Evolutionary conservation across 495 filamentous ascomycete genomes (phyloP).

Genomic region (Penicillium cataractarum): DNA sequence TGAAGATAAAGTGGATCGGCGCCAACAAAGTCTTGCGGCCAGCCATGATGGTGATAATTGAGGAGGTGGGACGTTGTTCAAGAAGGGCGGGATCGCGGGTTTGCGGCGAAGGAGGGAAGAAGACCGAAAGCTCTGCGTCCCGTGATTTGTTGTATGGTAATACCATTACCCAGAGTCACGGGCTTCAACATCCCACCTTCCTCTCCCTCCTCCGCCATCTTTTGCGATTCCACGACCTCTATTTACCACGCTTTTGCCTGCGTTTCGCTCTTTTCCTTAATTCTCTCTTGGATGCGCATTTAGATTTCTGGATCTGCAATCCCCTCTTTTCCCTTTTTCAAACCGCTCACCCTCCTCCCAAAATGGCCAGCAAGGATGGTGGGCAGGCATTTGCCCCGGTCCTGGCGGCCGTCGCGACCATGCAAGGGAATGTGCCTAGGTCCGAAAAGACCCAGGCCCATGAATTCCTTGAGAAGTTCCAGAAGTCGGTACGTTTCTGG

Average conservation of each 20-base stretch:
- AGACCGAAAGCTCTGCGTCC: constrained; percentile 28
- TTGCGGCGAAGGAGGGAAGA: constrained; percentile 9
- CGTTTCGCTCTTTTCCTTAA: constrained; percentile 13
- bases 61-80: constrained; percentile 1
- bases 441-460: constrained; percentile 87
- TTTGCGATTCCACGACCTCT: constrained; percentile 12
- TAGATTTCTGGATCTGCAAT: constrained; percentile 21
- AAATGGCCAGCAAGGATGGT: constrained; percentile 71
- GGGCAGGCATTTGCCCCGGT: constrained; percentile 80
- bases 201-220: constrained; percentile 20
- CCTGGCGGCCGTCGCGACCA: constrained; percentile 83
- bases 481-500: constrained; percentile 83
- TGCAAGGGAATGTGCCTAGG: constrained; percentile 81
- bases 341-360: constrained; percentile 26
- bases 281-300: constrained; percentile 21
- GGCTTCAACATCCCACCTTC: constrained; percentile 47
- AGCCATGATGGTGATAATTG: constrained; percentile 61
- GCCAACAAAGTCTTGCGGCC: constrained; percentile 90
- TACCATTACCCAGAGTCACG: constrained; percentile 35
- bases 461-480: constrained; percentile 89
- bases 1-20: constrained; percentile 99
- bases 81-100: neutral
- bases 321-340: constrained; percentile 15
- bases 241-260: constrained; percentile 11
- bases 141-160: constrained; percentile 34